Evolutionary conservation across 2,329 filamentous ascomycete genomes (phyloP), one percentile per base, ranked within the genome.

Genomic region (Colletotrichum caudatum): DNA sequence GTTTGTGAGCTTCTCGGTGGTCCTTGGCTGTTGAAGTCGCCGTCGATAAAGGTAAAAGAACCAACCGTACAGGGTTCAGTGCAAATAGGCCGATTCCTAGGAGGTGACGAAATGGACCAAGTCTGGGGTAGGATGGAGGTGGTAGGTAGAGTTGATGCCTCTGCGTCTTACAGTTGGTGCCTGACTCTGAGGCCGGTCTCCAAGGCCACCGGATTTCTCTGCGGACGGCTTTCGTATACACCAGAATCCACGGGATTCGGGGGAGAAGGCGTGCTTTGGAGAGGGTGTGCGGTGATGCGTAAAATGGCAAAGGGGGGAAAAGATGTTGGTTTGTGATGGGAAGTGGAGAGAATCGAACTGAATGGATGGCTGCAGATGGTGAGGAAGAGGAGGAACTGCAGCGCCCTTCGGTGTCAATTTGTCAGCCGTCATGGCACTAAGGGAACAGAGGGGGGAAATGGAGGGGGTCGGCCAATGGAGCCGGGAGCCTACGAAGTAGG

Each of bases 101-200:
- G 62, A 41, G 39, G 66, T 72, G 69, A 72, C 69, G 60, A 60
- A 69, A 72, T 66, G 63, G 62, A 46, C 23, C 66, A 33, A 59
- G 69, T 66, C 63, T 71, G 65, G 64, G 56, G 64, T 57, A 62
- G 61, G 66, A 56, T 71, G 37, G 29, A 41, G 61, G 66, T 74
- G 73, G 67, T 29, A 60, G 29, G 29, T 29, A 29, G 57, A 72
- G 71, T 74, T 74, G 71, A 66, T 73, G 75, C 74, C 73, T 75
- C 75, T 74, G 72, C 73, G 75, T 65, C 66, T 74, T 44, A 72
- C 18, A 73, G 69, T 80, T 78, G 78, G 75, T 80, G 80, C 80
- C 80, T 81, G 78, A 81, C 79, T 80, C 54, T 62, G 41, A 66
- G 54, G 56, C 23, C 44, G 50, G 56, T 71, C 41, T 65, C 44